Conservation (phyloP, 2,329 filamentous ascomycete species). For the Mycogone perniciosa region DNA sequence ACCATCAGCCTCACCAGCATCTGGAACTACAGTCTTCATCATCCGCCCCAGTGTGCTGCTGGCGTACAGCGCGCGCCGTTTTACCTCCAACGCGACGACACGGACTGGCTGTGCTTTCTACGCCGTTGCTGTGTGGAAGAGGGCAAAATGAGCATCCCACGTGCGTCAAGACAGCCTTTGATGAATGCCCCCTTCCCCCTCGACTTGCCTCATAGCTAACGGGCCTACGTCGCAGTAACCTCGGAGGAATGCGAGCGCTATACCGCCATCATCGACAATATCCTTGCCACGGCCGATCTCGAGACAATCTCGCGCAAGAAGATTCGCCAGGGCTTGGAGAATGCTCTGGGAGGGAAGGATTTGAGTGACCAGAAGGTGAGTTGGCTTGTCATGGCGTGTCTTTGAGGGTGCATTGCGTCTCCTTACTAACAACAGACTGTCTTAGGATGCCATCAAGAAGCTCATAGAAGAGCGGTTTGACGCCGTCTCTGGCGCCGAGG, state of each 20-base stretch:
- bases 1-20: neutral
- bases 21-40: neutral
- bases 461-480: constrained; percentile 72
- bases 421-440: neutral
- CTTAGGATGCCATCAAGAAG: constrained; percentile 60
- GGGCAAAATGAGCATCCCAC: constrained; percentile 19
- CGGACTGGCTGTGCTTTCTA: neutral
- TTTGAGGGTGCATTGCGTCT: neutral
- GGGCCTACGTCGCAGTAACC: constrained; percentile 35
- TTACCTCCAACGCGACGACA: constrained; percentile 6
- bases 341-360: constrained; percentile 49
- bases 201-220: neutral
- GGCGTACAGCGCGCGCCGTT: constrained; percentile 10
- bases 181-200: neutral
- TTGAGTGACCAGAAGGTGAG: constrained; percentile 53
- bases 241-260: constrained; percentile 45
- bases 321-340: constrained; percentile 51
- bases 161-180: constrained; percentile 13
- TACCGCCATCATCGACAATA: constrained; percentile 53
- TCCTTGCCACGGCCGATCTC: constrained; percentile 52
- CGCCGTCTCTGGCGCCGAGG: constrained; percentile 49
- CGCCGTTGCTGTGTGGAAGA: constrained; percentile 1
- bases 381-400: neutral
- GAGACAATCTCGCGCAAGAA: constrained; percentile 59
- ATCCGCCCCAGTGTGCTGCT: neutral